Base-by-base conservation (phyloP, 768 basidiomycete genomes). In the Boletus insuetus region DNA sequence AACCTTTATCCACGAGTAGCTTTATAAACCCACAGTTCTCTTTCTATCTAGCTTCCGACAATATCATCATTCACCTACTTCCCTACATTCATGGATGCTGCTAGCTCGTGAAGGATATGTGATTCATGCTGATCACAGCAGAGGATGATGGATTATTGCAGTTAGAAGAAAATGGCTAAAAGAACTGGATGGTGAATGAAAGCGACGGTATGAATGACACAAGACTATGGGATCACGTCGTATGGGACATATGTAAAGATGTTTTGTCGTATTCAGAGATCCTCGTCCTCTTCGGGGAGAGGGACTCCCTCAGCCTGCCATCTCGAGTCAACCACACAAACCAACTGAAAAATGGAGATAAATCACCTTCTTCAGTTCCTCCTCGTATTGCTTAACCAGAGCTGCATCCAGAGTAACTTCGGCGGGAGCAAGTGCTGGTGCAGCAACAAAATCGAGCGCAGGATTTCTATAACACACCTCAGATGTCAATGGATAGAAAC, bases 201-300 rank as follows among this genome's bases (percentile, higher is more conserved):
- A 39, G 19, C 31, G 46, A 53, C 29, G 56, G 64, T 59, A 55
- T 62, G 58, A 61, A 41, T 60, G 60, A 54, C 57, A 57, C 55
- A 54, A 58, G 53, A 62, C 55, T 61, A 62, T 42, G 55, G 34
- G 53, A 61, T 58, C 54, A 60, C 55, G 52, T 56, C 63, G 58
- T 64, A 57, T 57, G 39, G 43, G 61, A 54, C 62, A 58, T 58
- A 50, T 60, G 56, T 40, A 51, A 53, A 54, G 44, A 56, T 61
- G 64, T 48, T 20, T 54, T 31, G 49, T 59, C 32, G 53, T 59
- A 39, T 53, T 77, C 81, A 88, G 66, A 91, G 80, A 62, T 93
- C 89, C 54, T 96, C 94, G 48, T 95, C 97, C 74, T 99, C 97
- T 75, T 98, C 97, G 50, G 97, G 97, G 58, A 99, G 90, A 67